phyloP scores from a whole-genome alignment of 257 asterid genomes.

The Solanum pinnatisectum region DNA sequence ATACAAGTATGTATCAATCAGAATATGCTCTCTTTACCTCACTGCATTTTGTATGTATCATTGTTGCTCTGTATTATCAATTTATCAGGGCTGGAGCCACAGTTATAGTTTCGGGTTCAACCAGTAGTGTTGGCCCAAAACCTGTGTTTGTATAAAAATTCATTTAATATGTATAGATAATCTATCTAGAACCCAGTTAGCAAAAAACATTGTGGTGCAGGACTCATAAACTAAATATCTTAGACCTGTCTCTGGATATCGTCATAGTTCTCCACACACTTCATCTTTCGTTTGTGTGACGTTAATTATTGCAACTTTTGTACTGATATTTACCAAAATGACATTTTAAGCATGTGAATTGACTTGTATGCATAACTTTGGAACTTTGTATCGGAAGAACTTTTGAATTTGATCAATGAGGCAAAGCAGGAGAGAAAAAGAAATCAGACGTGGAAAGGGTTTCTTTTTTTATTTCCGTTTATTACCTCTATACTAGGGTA shows the following conservation, averaged over 20 bases:
- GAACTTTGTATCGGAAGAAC: neutral
- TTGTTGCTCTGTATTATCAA: neutral
- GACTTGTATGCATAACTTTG: neutral
- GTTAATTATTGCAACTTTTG: neutral
- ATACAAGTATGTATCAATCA: slow-evolving; percentile 1
- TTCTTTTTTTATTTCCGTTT: neutral
- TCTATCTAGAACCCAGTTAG: neutral
- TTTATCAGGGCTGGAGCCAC: neutral
- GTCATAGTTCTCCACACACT: neutral
- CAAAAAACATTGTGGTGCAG: neutral
- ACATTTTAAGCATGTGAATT: neutral
- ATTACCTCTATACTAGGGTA: neutral
- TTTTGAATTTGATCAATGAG: neutral
- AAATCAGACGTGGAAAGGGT: neutral
- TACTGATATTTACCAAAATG: neutral
- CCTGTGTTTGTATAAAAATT: neutral
- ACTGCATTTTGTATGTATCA: neutral
- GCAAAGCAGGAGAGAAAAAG: neutral
- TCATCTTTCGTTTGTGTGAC: neutral
- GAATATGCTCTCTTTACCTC: neutral
- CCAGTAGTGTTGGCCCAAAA: neutral
- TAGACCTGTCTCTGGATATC: neutral
- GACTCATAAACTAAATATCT: neutral
- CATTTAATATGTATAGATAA: neutral
- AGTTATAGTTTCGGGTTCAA: neutral